Evolutionary conservation across 768 basidiomycete genomes (phyloP), one percentile per base, ranked within the genome.

Genomic region (Rhizopogon vulgaris): DNA sequence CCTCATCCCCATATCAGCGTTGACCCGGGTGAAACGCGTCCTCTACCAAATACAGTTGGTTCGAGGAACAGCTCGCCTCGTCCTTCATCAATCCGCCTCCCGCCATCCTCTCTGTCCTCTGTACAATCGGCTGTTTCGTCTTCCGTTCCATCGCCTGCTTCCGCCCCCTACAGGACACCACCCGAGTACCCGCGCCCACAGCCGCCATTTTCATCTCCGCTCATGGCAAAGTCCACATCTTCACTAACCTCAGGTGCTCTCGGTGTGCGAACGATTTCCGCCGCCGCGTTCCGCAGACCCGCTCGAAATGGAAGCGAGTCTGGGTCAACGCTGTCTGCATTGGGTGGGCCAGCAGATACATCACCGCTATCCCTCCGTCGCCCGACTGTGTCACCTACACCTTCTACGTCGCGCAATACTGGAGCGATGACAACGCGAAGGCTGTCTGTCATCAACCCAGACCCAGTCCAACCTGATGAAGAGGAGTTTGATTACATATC

Each of bases 241-340:
- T 69, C 70, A 15, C 53, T 73, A 46, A 64, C 64, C 10, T 49
- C 58, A 8, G 52, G 52, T 7, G 65, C 70, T 2, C 56, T 71
- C 7, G 74, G 72, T 3, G 45, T 47, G 12, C 75, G 83, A 39
- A 90, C 80, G 51, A 89, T 90, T 48, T 79, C 85, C 3, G 87
- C 87, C 0, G 84, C 86, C 5, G 87, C 87, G 24, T 90, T 90
- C 68, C 79, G 77, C 59, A 72, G 84, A 27, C 80, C 76, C 30
- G 63, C 58, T 1, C 71, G 72, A 18, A 69, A 65, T 41, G 52
- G 50, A 34, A 25, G 47, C 6, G 55, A 49, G 27, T 48, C 22
- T 22, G 41, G 43, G 12, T 25, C 43, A 15, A 50, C 60, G 25
- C 37, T 42, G 40, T 41, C 61, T 67, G 12, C 55, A 51, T 30